phyloP scores from a whole-genome alignment of 495 filamentous ascomycete species.

The Neurospora hispaniola region DNA sequence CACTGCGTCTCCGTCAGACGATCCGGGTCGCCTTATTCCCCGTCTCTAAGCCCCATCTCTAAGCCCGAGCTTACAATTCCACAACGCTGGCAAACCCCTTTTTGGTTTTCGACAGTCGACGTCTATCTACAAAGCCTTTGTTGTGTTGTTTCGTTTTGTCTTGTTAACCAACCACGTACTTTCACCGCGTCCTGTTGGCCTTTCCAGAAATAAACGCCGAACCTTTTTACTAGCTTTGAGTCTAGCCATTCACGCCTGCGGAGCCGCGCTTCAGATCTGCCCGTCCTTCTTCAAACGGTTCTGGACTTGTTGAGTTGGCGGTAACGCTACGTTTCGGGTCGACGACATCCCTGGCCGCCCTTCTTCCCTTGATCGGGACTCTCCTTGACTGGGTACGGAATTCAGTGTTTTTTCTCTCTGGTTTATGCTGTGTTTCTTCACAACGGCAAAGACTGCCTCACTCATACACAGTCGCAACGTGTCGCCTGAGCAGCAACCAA shows the following conservation, averaged over 20 bases:
- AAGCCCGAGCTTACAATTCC: neutral
- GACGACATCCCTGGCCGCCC: neutral
- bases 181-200: neutral
- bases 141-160: neutral
- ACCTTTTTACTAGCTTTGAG: neutral
- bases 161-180: neutral
- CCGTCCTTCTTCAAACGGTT: neutral
- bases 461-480: neutral
- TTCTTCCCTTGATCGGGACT: neutral
- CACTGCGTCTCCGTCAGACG: neutral
- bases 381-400: neutral
- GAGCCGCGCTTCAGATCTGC: neutral
- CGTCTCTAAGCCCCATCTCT: neutral
- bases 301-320: neutral
- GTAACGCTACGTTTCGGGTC: neutral
- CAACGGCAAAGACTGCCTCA: neutral
- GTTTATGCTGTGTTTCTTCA: slow-evolving; percentile 2
- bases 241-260: neutral
- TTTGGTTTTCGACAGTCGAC: neutral
- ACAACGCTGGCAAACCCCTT: neutral
- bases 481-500: neutral
- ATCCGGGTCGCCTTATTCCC: neutral
- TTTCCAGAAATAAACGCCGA: neutral
- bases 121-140: neutral
- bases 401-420: neutral